phyloP scores from a whole-genome alignment of 164 flowering plant genomes.

The Brasenia schreberi region DNA sequence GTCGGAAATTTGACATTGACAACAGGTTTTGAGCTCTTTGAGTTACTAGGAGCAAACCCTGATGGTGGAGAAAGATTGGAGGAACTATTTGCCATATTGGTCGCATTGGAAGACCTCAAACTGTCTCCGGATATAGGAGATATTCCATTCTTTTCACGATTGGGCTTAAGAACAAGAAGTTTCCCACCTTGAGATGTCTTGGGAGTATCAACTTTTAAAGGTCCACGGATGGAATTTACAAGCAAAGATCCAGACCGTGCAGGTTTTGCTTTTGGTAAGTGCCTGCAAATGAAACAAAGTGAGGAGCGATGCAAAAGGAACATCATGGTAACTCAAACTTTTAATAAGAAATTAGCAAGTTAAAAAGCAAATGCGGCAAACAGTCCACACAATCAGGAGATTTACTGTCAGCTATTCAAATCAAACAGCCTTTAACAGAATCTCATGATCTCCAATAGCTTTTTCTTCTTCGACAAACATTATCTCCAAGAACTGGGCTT shows the following conservation, averaged over 20 bases:
- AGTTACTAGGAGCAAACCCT: constrained; percentile 26
- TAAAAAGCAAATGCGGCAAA: too few species aligned
- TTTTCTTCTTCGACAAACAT: too few species aligned
- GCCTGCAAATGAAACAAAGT: constrained; percentile 23
- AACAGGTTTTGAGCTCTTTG: constrained; percentile 25
- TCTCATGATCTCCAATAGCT: too few species aligned
- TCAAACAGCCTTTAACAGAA: too few species aligned
- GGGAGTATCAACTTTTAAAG: constrained; percentile 29
- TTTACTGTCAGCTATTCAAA: too few species aligned
- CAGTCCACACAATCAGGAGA: too few species aligned
- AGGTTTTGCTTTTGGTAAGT: constrained; percentile 44
- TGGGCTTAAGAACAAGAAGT: constrained; percentile 59
- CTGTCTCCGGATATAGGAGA: constrained; percentile 35
- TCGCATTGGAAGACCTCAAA: constrained; percentile 28
- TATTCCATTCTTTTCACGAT: constrained; percentile 50
- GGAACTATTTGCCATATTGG: constrained; percentile 21
- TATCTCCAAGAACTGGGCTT: too few species aligned
- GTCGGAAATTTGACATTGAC: constrained; percentile 39
- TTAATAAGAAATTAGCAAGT: not conserved
- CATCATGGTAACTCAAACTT: not conserved
- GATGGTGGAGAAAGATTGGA: constrained; percentile 20
- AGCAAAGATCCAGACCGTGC: constrained; percentile 30
- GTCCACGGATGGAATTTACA: constrained; percentile 34
- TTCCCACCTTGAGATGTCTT: constrained; percentile 53
- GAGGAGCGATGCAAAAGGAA: not conserved